phyloP scores from a whole-genome alignment of 1,284 basidiomycete genomes.

The Cutaneotrichosporon sp. region DNA sequence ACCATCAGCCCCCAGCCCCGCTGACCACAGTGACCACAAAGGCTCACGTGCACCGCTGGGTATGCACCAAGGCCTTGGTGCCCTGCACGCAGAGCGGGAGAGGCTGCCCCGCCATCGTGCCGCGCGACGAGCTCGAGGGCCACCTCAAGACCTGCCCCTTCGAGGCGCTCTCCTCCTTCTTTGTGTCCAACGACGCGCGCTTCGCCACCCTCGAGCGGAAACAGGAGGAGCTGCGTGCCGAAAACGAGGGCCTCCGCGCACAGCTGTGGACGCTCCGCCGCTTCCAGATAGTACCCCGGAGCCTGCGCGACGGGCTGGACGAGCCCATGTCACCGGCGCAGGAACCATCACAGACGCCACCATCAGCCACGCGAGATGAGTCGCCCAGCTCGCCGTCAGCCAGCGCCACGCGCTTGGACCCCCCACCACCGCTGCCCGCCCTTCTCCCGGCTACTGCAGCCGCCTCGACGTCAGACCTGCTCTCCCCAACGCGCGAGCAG shows the following conservation, averaged over 20 bases:
- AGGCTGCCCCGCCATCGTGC: constrained; percentile 63
- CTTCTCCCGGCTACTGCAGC: not conserved
- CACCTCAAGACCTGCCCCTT: constrained; percentile 63
- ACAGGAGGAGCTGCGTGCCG: constrained; percentile 61
- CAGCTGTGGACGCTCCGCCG: constrained; percentile 58
- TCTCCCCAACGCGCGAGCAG: constrained; percentile 1
- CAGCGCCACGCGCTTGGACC: constrained; percentile 8
- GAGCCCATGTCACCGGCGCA: not conserved
- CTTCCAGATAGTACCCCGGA: constrained; percentile 3
- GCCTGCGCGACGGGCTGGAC: not conserved
- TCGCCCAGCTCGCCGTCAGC: not conserved
- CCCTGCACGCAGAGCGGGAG: constrained; percentile 59
- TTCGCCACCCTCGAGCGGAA: constrained; percentile 52
- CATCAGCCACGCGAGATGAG: not conserved
- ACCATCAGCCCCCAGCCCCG: not conserved
- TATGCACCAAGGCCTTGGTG: constrained; percentile 49
- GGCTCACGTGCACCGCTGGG: constrained; percentile 33
- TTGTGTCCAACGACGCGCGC: constrained; percentile 58
- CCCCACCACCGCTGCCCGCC: not conserved
- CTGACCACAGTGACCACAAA: constrained; percentile 1
- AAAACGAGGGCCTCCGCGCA: constrained; percentile 62
- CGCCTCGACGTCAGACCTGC: not conserved
- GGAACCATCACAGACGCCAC: not conserved
- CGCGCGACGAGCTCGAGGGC: constrained; percentile 54
- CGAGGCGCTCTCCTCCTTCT: constrained; percentile 64